A percentile compares a stretch with the other conserved stretches of the same genome.
phyloP scores from a whole-genome alignment of 208 protist species.

The Leishmania martiniquensis region DNA sequence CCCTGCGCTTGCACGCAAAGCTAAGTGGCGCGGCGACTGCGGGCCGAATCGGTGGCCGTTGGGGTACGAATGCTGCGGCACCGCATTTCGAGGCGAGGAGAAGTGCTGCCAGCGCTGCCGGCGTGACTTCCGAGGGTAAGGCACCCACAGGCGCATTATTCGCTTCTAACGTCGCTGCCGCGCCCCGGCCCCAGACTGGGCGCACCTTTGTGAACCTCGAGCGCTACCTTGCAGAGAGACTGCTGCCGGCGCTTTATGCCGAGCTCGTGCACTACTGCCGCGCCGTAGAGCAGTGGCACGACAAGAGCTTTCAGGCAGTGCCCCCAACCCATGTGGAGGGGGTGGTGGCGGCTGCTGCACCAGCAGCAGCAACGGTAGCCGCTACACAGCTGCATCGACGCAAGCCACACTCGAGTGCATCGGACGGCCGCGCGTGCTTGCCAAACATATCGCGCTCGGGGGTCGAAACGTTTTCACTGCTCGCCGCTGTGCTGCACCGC shows the following conservation, averaged over 20 bases:
- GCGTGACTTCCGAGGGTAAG: neutral
- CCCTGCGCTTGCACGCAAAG: neutral
- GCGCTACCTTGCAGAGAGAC: constrained; percentile 1
- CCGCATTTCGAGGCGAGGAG: neutral
- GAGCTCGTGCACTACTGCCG: constrained; percentile 8
- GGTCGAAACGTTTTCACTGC: neutral
- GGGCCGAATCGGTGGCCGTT: neutral
- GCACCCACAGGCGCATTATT: neutral
- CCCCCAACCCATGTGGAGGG: neutral
- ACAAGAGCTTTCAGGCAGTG: neutral
- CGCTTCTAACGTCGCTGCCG: neutral
- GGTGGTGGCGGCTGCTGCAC: neutral
- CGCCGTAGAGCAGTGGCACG: constrained; percentile 3
- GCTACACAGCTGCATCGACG: neutral
- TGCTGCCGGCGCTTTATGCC: constrained; percentile 6
- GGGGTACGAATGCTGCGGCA: neutral
- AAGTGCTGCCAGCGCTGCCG: neutral
- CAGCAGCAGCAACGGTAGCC: neutral
- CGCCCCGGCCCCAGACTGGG: neutral
- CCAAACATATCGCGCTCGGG: neutral
- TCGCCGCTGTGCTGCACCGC: constrained; percentile 2
- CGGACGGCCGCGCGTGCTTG: neutral
- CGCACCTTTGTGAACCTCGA: neutral
- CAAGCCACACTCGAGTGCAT: neutral
- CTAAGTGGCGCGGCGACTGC: neutral